Evolutionary conservation across 345 rosid genomes (phyloP).

Genomic region (Pistacia atlantica): DNA sequence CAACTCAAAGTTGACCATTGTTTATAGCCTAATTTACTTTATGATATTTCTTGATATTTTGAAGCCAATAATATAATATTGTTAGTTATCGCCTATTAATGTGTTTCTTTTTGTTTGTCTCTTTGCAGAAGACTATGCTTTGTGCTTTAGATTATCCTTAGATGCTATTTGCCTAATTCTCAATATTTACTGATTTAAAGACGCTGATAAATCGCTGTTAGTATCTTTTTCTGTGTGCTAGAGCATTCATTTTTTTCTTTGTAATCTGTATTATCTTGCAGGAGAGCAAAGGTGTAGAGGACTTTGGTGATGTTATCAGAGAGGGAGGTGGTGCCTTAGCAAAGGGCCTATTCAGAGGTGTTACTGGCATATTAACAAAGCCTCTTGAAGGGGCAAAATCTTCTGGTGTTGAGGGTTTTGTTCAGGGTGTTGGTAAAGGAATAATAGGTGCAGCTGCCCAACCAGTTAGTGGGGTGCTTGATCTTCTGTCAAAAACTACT

Average conservation of each 20-base stretch:
- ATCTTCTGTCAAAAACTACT: conserved; percentile 96
- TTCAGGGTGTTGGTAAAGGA: conserved; percentile 98
- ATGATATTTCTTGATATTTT: neutral
- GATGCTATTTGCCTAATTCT: neutral
- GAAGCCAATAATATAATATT: neutral
- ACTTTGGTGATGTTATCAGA: conserved; percentile 90
- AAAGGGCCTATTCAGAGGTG: conserved; percentile 96
- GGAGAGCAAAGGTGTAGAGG: conserved; percentile 98
- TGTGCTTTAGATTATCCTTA: neutral
- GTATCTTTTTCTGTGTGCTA: neutral
- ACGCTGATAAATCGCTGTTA: neutral
- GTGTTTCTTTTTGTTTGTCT: neutral
- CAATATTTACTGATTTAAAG: neutral
- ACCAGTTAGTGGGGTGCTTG: conserved; percentile 97
- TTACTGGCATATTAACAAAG: conserved; percentile 94
- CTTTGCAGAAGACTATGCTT: neutral
- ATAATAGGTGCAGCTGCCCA: conserved; percentile 98
- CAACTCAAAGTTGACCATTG: neutral
- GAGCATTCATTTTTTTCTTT: conserved; percentile 11
- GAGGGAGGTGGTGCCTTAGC: conserved; percentile 99
- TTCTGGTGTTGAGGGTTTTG: conserved; percentile 97
- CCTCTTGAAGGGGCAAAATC: conserved; percentile 98
- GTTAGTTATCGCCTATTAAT: neutral
- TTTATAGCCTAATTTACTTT: neutral
- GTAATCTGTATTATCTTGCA: conserved; percentile 34